Base-by-base conservation (phyloP, 2,329 filamentous ascomycete species). In the Neofusicoccum parvum region DNA sequence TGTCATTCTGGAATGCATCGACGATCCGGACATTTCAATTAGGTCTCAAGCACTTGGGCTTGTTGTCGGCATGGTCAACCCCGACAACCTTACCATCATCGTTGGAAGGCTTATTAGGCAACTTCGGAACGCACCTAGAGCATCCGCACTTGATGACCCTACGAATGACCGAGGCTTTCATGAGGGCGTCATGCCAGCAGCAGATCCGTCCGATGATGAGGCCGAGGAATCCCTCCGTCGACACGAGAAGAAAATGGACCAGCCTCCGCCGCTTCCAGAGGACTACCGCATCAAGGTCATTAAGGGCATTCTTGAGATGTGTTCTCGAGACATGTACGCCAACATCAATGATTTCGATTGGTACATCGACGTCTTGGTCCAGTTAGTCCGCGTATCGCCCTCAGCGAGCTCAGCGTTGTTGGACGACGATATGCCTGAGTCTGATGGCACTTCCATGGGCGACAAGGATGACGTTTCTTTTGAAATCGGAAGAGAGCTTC, bases 11-110 rank as follows among this genome's bases (percentile, higher is more conserved):
- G 91, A 96, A 72, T 99, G 95, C 75, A 92, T 99, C 71, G 95
- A 98, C 76, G 96, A 96, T 76, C 85, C 92, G 0, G 95, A 99
- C 73, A 95, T 99, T 67, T 97, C 94, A 4, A 99, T 99, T 73
- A 90, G 95, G 67, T 89, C 96, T 76, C 91, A 96, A 75, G 94
- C 95, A 5, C 83, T 99, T 41, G 93, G 98, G 70, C 84, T 99
- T 27, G 94, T 95, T 1, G 91, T 94, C 62, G 92, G 92, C 41
- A 97, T 99, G 92, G 93, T 98, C 67, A 94, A 90, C 70, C 88
- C 86, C 68, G 93, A 96, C 64, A 97, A 94, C 69, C 78, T 99
- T 4, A 86, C 92, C 66, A 86, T 87, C 0, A 92, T 98, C 60
- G 92, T 99, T 27, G 90, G 94, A 70, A 89, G 93, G 27, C 80